Conservation (phyloP, 129 eudicot genomes). For the Centella asiatica region DNA sequence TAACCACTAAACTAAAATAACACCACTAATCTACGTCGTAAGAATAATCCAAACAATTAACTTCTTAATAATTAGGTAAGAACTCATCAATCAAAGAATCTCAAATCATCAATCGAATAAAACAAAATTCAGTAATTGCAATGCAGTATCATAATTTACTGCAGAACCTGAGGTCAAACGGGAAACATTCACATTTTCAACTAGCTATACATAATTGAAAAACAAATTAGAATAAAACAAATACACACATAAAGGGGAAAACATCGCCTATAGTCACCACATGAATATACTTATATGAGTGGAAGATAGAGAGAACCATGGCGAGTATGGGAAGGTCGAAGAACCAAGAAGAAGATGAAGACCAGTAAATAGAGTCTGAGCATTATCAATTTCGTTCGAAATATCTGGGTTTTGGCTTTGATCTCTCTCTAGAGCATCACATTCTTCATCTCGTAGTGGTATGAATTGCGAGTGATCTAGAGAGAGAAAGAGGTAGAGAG, state of each 20-base stretch:
- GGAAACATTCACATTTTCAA: too few relatives aligned
- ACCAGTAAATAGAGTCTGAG: conserved; percentile 23
- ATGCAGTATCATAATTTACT: too few relatives aligned
- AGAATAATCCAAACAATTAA: too few relatives aligned
- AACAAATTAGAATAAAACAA: conserved; percentile 1
- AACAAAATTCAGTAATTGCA: too few relatives aligned
- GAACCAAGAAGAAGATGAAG: conserved; percentile 20
- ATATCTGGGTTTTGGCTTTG: too few relatives aligned
- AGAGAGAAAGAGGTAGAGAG: not conserved
- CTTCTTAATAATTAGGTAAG: too few relatives aligned
- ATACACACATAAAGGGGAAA: not conserved
- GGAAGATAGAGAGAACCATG: conserved; percentile 33
- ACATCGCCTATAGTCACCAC: not conserved
- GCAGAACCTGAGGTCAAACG: too few relatives aligned
- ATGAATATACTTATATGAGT: not conserved
- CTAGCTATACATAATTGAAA: too few relatives aligned
- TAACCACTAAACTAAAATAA: not conserved
- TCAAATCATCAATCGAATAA: not conserved
- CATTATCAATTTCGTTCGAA: too few relatives aligned
- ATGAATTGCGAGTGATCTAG: conserved; percentile 19
- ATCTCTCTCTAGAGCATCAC: too few relatives aligned
- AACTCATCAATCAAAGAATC: not conserved
- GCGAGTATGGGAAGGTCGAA: conserved; percentile 35
- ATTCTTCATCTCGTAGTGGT: too few relatives aligned
- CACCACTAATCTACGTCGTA: not conserved